Conservation (phyloP, 345 rosid species). For the Euphorbia peplus region DNA sequence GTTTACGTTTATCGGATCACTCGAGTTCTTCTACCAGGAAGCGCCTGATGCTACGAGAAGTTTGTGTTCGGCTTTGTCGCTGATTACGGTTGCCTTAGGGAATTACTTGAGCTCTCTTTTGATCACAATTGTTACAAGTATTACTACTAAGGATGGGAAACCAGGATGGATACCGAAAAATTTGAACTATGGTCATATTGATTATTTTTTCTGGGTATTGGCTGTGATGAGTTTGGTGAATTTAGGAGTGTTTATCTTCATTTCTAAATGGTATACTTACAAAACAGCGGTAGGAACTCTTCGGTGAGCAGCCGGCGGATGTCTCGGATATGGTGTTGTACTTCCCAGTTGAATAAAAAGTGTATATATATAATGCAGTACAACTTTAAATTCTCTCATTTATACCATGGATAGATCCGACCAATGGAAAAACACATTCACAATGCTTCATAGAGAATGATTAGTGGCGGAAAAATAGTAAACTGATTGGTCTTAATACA, state of each 20-base stretch:
- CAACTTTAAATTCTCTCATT: too few species aligned
- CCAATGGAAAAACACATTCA: too few species aligned
- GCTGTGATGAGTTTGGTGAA: conserved; percentile 33
- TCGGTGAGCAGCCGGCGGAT: background rate
- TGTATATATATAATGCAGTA: background rate
- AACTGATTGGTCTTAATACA: too few species aligned
- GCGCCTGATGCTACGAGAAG: conserved; percentile 59
- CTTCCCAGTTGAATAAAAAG: background rate
- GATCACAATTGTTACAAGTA: conserved; percentile 25
- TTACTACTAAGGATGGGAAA: conserved; percentile 30
- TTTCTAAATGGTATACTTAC: conserved; percentile 43
- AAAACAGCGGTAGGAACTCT: conserved; percentile 26
- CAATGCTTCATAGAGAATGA: too few species aligned
- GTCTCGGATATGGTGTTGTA: background rate
- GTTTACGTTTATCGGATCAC: conserved; percentile 43
- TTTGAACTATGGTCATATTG: conserved; percentile 38
- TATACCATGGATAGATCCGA: too few species aligned
- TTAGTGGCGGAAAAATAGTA: too few species aligned
- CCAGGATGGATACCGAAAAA: conserved; percentile 42
- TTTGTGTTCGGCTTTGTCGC: conserved; percentile 39
- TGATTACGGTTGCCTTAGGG: conserved; percentile 31
- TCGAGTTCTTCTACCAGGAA: conserved; percentile 52
- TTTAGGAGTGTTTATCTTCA: conserved; percentile 26
- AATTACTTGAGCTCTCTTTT: conserved; percentile 40
- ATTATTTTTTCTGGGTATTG: conserved; percentile 44